Evolutionary conservation across 2,329 filamentous ascomycete genomes (phyloP).

Genomic region (Orbilia blumenaviensis): DNA sequence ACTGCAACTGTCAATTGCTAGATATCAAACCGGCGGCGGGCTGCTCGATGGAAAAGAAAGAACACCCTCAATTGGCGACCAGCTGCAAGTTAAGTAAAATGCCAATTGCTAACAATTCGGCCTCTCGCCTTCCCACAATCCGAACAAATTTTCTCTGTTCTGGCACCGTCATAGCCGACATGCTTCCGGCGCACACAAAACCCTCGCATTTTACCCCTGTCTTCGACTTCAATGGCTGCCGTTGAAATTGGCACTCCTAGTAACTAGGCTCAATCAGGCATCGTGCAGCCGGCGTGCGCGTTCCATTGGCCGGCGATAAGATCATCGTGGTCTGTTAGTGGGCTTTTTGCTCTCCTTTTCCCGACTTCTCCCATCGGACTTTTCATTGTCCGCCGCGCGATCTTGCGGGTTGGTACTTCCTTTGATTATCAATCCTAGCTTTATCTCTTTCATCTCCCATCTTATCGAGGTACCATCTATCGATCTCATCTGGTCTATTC

Average conservation of each 20-base stretch:
- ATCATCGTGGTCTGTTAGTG: conserved; percentile 40
- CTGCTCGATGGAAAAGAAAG: conserved; percentile 13
- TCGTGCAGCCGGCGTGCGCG: conserved; percentile 23
- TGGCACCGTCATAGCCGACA: conserved; percentile 27
- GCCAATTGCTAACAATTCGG: conserved; percentile 28
- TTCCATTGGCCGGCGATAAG: conserved; percentile 49
- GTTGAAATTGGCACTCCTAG: conserved; percentile 32
- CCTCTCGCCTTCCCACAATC: conserved; percentile 53
- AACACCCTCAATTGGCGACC: conserved; percentile 13
- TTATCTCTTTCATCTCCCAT: background rate
- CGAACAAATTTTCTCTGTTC: conserved; percentile 46
- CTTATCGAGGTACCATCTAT: background rate
- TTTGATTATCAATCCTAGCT: background rate
- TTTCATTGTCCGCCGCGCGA: conserved; percentile 2
- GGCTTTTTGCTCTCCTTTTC: conserved; percentile 22
- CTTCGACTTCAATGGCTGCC: conserved; percentile 11
- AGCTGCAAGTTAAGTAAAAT: conserved; percentile 22
- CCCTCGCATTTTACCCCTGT: conserved; percentile 17
- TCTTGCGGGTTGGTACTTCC: background rate
- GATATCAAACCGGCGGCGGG: background rate
- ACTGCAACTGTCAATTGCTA: background rate
- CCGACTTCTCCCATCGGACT: conserved; percentile 7
- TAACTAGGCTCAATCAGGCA: conserved; percentile 7
- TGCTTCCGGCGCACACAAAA: conserved; percentile 1
- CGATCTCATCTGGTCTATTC: background rate